Evolutionary conservation across 139 green algal species (phyloP), one percentile per base, ranked within the genome.

Genomic region (Microglena sp.): DNA sequence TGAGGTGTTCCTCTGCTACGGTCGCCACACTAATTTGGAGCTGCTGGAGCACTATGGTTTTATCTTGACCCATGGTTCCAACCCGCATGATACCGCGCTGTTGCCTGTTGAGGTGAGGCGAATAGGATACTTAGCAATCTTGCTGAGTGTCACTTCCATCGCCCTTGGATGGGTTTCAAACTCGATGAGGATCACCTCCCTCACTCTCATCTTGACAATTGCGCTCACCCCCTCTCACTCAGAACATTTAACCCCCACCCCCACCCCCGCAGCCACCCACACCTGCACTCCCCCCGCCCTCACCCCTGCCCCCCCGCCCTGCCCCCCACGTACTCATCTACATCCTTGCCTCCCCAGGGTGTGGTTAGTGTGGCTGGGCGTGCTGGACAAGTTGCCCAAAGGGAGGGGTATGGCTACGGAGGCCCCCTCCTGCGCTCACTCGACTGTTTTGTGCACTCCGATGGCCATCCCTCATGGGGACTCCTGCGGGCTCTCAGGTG

Each of bases 1-100:
- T 50, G 67, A 96, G 64, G 82, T 95, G 26, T 83, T 91, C 59
- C 65, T 96, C 3, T 95, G 85, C 70, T 97, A 97, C 66, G 90
- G 90, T 4, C 35, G 65, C 3, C 78, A 97, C 76, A 87, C 66
- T 30, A 96, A 96, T 69, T 62, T 96, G 31, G 83, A 95, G 60
- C 75, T 96, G 31, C 69, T 96, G 35, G 68, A 89, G 64, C 76
- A 86, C 27, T 97, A 96, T 59, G 90, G 90, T 7, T 96, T 96
- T 62, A 31, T 87, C 32, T 64, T 96, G 46, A 31, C 35, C 7
- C 5, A 4, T 2, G 32, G 64, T n/a, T 26, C 71, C 58, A 94
- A 91, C 68, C 72, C 83, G 0, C 85, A 95, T 59, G 87, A 93
- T 34, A 69, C 55, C 7, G 73, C 74, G 1, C 43, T 34, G 4